Evolutionary conservation across 805 yeast species (phyloP).

Genomic region (Pichia paraexigua): DNA sequence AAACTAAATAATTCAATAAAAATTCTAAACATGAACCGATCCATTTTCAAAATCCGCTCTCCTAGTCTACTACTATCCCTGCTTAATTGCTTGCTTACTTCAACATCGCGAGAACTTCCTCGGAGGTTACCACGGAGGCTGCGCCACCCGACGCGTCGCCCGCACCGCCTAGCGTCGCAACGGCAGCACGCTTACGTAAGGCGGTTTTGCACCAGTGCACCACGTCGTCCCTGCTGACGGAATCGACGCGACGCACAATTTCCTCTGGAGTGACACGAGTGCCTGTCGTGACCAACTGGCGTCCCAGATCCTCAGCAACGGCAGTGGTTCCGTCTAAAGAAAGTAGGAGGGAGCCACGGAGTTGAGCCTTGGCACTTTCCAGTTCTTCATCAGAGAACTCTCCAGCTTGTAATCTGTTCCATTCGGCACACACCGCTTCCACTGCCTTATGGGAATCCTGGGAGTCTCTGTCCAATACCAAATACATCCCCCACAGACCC

Average conservation of each 20-base stretch:
- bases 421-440: constrained; percentile 73
- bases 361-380: constrained; percentile 87
- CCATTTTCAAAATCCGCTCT: too few species aligned
- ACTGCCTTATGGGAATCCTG: constrained; percentile 54
- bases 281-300: constrained; percentile 95
- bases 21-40: too few species aligned
- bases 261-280: constrained; percentile 64
- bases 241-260: constrained; percentile 66
- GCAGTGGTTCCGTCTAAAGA: constrained; percentile 94
- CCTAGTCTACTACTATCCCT: too few species aligned
- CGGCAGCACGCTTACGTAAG: constrained; percentile 51
- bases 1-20: too few species aligned
- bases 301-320: constrained; percentile 94
- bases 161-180: constrained; percentile 88
- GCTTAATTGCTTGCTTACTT: too few species aligned
- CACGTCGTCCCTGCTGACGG: constrained; percentile 71
- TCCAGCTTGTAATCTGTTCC: constrained; percentile 82
- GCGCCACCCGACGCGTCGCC: constrained; percentile 28
- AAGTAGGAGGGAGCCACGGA: constrained; percentile 83
- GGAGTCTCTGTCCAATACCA: constrained; percentile 71
- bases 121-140: constrained; percentile 37
- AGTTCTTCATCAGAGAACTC: constrained; percentile 75
- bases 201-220: constrained; percentile 83
- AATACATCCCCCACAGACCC: constrained; percentile 95
- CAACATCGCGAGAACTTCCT: not conserved